Evolutionary conservation across 176 grass and related monocot genomes (phyloP).

Genomic region (Aegilops sharonensis): DNA sequence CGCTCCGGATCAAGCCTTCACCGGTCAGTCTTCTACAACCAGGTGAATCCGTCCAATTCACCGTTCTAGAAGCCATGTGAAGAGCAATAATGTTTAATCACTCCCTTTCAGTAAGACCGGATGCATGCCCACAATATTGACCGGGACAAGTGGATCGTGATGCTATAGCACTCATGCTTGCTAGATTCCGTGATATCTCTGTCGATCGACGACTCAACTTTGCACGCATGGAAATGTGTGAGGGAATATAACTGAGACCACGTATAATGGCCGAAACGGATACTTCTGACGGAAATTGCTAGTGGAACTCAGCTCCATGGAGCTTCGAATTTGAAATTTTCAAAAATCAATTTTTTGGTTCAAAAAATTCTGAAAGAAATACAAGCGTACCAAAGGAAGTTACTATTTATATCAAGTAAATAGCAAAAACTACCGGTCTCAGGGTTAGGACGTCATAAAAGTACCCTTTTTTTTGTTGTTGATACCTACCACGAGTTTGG

Average conservation of each 20-base stretch:
- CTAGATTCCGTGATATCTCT: not conserved
- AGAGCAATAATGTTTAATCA: not conserved
- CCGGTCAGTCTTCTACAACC: not conserved
- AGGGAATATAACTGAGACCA: not conserved
- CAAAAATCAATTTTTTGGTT: too few species aligned
- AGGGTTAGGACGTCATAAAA: too few species aligned
- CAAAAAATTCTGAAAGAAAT: too few species aligned
- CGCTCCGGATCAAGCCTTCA: not conserved
- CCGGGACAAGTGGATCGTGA: not conserved
- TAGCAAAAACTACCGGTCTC: too few species aligned
- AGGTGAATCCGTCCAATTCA: not conserved
- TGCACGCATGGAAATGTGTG: not conserved
- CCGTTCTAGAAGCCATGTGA: conserved; percentile 23
- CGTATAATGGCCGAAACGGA: not conserved
- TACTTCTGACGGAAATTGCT: not conserved
- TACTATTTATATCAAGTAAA: too few species aligned
- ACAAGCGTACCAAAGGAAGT: too few species aligned
- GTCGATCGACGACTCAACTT: not conserved
- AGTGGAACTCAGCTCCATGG: too few species aligned
- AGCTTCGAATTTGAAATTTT: too few species aligned
- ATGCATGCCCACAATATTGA: conserved; percentile 13
- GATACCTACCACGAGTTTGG: too few species aligned
- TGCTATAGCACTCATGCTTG: not conserved
- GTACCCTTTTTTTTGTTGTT: too few species aligned
- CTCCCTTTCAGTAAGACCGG: not conserved